phyloP scores from a whole-genome alignment of 225 moss, liverwort and hornwort genomes.

The Neckera pumila region DNA sequence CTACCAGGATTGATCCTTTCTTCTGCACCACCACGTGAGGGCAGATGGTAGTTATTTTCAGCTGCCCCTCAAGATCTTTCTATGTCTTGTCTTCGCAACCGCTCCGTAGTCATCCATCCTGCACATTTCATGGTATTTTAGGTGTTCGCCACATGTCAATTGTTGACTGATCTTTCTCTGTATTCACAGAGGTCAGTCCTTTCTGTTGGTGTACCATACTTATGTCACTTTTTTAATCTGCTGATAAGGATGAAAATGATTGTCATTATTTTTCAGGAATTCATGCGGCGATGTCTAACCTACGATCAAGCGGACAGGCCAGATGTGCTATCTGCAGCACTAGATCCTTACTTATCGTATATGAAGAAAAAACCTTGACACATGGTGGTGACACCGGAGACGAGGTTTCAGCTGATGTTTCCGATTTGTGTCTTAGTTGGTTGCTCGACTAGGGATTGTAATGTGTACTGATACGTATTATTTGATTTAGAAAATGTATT shows the following conservation, averaged over 20 bases:
- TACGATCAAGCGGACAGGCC: slow-evolving; percentile 84
- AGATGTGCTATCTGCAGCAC: slow-evolving; percentile 81
- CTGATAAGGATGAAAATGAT: not conserved
- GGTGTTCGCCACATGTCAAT: not conserved
- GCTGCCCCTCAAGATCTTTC: not conserved
- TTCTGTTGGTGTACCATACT: not conserved
- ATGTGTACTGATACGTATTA: not conserved
- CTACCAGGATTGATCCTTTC: not conserved
- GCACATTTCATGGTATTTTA: not conserved
- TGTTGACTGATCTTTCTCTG: not conserved
- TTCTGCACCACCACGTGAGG: not conserved
- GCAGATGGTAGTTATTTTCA: not conserved
- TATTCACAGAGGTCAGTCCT: no score
- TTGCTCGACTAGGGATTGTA: not conserved
- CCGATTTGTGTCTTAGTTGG: not conserved
- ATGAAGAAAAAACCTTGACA: slow-evolving; percentile 72
- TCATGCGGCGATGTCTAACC: slow-evolving; percentile 80
- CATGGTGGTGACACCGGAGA: not conserved
- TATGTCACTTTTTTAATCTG: not conserved
- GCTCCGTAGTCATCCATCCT: not conserved
- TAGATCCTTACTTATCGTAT: slow-evolving; percentile 82
- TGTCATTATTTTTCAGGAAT: slow-evolving; percentile 41
- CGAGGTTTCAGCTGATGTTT: no score
- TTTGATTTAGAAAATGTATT: not conserved
- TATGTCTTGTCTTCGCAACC: not conserved